Conservation (phyloP, 2,329 filamentous ascomycete species). For the Penicillium sp. region DNA sequence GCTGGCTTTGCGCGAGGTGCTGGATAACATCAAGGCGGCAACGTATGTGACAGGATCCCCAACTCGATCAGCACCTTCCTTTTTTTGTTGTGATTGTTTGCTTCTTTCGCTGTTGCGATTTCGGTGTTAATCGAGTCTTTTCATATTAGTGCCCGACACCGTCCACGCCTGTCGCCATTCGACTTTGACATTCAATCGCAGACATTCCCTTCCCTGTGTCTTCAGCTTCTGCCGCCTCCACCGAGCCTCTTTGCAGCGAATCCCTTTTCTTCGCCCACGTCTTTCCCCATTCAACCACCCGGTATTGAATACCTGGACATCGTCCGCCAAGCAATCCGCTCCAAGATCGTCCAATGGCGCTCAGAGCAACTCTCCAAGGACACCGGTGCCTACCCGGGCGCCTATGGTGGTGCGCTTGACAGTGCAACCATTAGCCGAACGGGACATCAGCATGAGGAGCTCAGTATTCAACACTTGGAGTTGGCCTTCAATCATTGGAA, state of each 20-base stretch:
- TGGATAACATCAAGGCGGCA: conserved; percentile 75
- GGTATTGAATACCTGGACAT: conserved; percentile 67
- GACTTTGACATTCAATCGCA: conserved; percentile 81
- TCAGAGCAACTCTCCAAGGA: conserved; percentile 36
- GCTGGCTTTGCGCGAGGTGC: conserved; percentile 73
- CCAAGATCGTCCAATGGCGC: conserved; percentile 63
- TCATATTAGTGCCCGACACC: conserved; percentile 36
- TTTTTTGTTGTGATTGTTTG: no score
- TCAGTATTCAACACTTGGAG: conserved; percentile 68
- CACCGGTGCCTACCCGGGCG: conserved; percentile 36
- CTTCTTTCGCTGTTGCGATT: no score
- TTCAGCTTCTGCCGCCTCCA: conserved; percentile 73
- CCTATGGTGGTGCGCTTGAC: conserved; percentile 24
- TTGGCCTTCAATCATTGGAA: conserved; percentile 74
- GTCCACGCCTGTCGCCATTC: conserved; percentile 46
- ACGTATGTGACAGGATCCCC: conserved; percentile 52
- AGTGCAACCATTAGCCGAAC: conserved; percentile 38
- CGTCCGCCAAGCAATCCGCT: conserved; percentile 59
- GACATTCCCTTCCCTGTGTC: conserved; percentile 77
- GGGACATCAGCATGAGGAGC: conserved; percentile 59
- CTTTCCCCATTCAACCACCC: conserved; percentile 75
- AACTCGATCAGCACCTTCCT: no score
- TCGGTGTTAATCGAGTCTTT: no score
- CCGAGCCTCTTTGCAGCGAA: conserved; percentile 76
- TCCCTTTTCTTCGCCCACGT: conserved; percentile 69